Conservation (phyloP, 202 grass and related monocot species). For the Schoenoplectus tabernaemontani region DNA sequence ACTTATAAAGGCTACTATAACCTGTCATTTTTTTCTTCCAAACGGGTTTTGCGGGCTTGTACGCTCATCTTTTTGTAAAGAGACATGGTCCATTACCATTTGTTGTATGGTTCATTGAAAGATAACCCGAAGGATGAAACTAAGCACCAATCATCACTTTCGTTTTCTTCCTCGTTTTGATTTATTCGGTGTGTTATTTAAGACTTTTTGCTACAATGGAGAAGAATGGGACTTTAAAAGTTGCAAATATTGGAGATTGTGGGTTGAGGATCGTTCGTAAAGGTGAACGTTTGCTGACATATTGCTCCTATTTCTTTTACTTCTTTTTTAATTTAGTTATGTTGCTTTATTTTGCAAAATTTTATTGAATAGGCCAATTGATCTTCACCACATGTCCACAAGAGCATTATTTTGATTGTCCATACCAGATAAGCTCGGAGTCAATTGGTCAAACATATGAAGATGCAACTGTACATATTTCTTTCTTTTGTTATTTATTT, state of each 20-base stretch:
- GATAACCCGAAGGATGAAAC: background rate
- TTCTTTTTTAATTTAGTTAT: constrained; percentile 5
- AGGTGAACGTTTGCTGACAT: constrained; percentile 33
- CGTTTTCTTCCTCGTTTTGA: background rate
- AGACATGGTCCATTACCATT: no score
- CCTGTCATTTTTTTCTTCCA: no score
- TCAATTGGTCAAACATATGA: constrained; percentile 65
- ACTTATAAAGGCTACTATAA: no score
- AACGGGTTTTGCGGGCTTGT: no score
- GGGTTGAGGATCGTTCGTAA: constrained; percentile 68
- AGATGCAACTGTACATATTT: constrained; percentile 61
- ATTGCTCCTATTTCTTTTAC: background rate
- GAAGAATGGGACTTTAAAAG: constrained; percentile 65
- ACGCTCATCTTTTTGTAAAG: no score
- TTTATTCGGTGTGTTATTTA: constrained; percentile 19
- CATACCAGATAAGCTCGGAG: constrained; percentile 90
- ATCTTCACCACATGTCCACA: constrained; percentile 72
- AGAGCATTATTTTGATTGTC: constrained; percentile 98
- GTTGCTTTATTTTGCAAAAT: constrained; percentile 12
- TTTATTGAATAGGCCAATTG: constrained; percentile 49
- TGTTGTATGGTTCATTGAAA: no score
- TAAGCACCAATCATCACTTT: background rate
- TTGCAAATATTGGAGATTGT: constrained; percentile 88
- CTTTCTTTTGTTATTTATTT: background rate
- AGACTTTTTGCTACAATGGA: constrained; percentile 79